Evolutionary conservation across 768 basidiomycete species (phyloP).

Genomic region (Lyophyllum decastes): DNA sequence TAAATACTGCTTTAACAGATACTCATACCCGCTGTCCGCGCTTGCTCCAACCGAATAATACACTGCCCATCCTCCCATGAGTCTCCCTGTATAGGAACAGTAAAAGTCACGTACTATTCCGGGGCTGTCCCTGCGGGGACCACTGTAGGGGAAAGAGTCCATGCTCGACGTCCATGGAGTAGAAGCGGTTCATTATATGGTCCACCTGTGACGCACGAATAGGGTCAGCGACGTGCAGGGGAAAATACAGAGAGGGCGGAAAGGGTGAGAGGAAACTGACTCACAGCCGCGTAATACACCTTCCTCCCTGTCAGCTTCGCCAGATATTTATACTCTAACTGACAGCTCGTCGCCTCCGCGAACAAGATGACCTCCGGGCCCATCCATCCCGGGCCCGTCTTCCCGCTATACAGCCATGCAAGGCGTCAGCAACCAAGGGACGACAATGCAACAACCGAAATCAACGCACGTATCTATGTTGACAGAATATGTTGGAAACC

Average conservation of each 20-base stretch:
- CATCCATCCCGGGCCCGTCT: slow-evolving; percentile 33
- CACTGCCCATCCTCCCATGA: slow-evolving; percentile 21
- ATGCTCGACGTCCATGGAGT: slow-evolving; percentile 28
- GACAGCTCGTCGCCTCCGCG: slow-evolving; percentile 51
- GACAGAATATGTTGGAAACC: slow-evolving; percentile 64
- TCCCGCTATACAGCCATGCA: slow-evolving; percentile 29
- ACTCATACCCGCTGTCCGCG: slow-evolving; percentile 69
- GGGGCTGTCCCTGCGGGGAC: slow-evolving; percentile 24
- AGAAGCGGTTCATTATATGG: slow-evolving; percentile 39
- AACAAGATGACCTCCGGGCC: slow-evolving; percentile 26
- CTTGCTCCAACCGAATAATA: slow-evolving; percentile 56
- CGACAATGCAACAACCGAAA: no score
- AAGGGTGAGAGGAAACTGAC: not conserved
- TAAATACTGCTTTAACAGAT: slow-evolving; percentile 66
- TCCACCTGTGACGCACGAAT: slow-evolving; percentile 28
- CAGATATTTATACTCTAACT: slow-evolving; percentile 79
- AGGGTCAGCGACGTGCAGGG: no score
- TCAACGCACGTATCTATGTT: slow-evolving; percentile 50
- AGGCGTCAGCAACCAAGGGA: no score
- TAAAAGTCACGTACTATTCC: slow-evolving; percentile 22
- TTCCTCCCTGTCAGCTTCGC: slow-evolving; percentile 64
- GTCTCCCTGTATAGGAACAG: not conserved
- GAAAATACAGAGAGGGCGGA: not conserved
- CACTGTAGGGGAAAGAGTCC: slow-evolving; percentile 38
- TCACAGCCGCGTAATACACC: slow-evolving; percentile 44